Evolutionary conservation across 345 rosid species (phyloP), one percentile per base, ranked within the genome.

Genomic region (Aurinia saxatilis): DNA sequence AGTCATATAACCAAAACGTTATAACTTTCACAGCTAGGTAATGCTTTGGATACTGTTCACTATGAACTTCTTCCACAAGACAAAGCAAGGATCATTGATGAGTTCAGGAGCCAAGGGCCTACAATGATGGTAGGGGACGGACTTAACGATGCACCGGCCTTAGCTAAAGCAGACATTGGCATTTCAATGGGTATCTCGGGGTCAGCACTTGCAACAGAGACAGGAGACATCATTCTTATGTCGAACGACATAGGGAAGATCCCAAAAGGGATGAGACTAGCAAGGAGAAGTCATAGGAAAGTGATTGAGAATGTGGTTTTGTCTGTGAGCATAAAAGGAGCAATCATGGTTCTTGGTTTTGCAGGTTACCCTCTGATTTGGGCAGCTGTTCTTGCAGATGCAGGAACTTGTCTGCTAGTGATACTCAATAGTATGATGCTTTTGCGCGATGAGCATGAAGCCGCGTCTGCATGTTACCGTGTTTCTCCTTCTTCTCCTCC

Each of bases 71-170:
- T 89, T 50, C 98, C 98, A 0, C 87, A 87, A 65, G 93, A 85
- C 51, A 92, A 92, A 68, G 77, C 73, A 4, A 73, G 60, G 57
- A 84, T 86, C 18, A 63, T 92, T 19, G 16, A 65, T 17, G 70
- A 39, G 6, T 83, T 79, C 21, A 70, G 78, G 77, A 62, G 16
- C 17, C 66, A 70, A 21, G 98, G 95, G 8, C 49, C 65, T 57
- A 83, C 90, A 1, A 90, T 78, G 10, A 92, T 89, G 98, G 75
- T 87, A n/a, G 98, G 96, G 58, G 96, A 92, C 57, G 98, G 95
- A 1, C 14, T 92, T 11, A 92, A 92, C 11, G 98, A 92, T 60
- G 91, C 96, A 7, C 96, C 89, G 0, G 95, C 98, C 29, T 74
- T 92, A 56, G 96, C 95, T 9, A 80, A 78, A 18, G 92, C 96